Base-by-base conservation (phyloP, 441 rosid species). In the Hura crepitans region DNA sequence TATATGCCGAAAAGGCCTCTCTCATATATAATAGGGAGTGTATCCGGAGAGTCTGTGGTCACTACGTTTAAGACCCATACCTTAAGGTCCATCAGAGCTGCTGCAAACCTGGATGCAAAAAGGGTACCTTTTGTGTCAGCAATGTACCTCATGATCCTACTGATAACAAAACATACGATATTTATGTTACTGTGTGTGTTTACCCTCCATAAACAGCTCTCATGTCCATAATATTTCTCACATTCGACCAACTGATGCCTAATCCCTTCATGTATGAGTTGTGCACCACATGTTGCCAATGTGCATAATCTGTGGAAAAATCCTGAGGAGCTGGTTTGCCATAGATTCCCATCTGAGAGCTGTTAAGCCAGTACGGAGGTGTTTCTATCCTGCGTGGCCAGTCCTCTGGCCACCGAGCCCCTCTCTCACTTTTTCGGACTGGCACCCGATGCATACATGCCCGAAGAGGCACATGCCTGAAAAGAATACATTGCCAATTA, bases 181-280 rank as follows among this genome's bases (percentile, higher is more conserved):
- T 6, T 14, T 10, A 10, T 9, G 61, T 18, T 20, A 31, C 28
- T 14, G 31, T 14, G 31, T 1, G 45, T 22, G 9, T 2, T 56
- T 90, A 92, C 97, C 97, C 99, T 74, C 95, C 97, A 50, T 90
- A 95, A 58, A 86, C 96, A 69, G 95, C 97, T 85, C 93, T 75
- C 99, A 90, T 90, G 75, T 95, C 99, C 99, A 95, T 86, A 27
- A 95, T 84, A 72, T 86, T 95, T 72, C 97, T 82, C 49, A 92
- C 97, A 58, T 87, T 78, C 14, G 88, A 74, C 97, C 99, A 92
- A 56, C 85, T 84, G 82, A 95, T 84, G 15, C 95, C 97, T 64
- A 92, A 70, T 66, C 84, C 92, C n/a, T 78, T 89, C 87, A 90
- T 81, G 75, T 92, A 92, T 58, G 86, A 80, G 55, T 78, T 80